These are phyloP conservation scores for Rubia peregrina DNA, from an alignment of 305 asterid genomes.

Conservation along the genomic window DNA sequence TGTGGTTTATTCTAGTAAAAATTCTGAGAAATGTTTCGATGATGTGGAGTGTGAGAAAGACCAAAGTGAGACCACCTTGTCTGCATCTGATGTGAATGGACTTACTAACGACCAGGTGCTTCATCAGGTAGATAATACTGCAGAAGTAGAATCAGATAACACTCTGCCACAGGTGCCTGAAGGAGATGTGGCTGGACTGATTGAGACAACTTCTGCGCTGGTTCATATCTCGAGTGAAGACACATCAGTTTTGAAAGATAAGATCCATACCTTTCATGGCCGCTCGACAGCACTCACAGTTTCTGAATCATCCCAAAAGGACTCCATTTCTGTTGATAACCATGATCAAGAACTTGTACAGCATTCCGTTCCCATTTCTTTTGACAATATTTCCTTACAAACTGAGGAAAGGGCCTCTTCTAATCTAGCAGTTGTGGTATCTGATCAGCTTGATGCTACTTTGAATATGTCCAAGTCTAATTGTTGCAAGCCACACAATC, in stretches of 20 bases:
- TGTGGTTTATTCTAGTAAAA: constrained; percentile 22
- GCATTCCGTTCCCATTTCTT: constrained; percentile 27
- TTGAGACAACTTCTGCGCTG: constrained; percentile 25
- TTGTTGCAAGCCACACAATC: constrained; percentile 15
- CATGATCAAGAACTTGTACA: constrained; percentile 26
- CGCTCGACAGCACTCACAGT: constrained; percentile 23
- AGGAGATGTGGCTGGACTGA: constrained; percentile 24
- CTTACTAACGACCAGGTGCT: constrained; percentile 19
- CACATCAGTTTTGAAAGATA: constrained; percentile 18
- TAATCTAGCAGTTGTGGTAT: constrained; percentile 24
- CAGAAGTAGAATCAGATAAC: constrained; percentile 20
- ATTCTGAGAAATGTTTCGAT: constrained; percentile 17
- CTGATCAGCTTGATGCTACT: constrained; percentile 25
- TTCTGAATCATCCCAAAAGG: constrained; percentile 27
- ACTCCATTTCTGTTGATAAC: constrained; percentile 17
- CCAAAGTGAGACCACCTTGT: constrained; percentile 20
- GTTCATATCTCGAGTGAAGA: constrained; percentile 22
- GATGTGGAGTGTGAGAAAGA: constrained; percentile 17
- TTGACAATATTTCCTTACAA: constrained; percentile 25
- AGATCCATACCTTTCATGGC: constrained; percentile 25
- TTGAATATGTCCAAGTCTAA: constrained; percentile 21
- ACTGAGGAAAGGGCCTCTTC: constrained; percentile 31
- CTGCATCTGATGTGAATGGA: constrained; percentile 27
- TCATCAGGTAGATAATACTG: constrained; percentile 24
- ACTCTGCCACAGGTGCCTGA: constrained; percentile 21